These are phyloP conservation scores for Rosa multiflora DNA, from an alignment of 306 rosid genomes.

Conservation along the genomic window DNA sequence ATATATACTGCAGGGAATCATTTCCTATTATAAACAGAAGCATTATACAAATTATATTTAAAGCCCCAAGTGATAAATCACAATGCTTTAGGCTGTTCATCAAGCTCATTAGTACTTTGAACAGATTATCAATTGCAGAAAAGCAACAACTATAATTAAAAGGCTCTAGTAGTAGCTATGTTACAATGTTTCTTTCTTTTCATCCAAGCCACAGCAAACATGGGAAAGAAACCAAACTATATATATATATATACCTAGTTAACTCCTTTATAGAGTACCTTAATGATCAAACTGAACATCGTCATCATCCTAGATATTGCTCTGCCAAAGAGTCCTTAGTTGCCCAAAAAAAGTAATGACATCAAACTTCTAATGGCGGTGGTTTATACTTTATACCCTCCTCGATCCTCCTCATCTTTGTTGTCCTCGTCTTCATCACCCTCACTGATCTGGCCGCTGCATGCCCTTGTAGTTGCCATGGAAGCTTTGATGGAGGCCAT, in stretches of 20 bases:
- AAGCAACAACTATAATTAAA: too few relatives aligned
- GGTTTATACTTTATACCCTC: conserved; percentile 1
- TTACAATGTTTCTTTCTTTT: conserved; percentile 4
- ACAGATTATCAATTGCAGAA: background rate
- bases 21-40: background rate
- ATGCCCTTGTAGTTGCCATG: conserved; percentile 21
- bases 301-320: conserved; percentile 17
- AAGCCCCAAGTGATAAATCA: background rate
- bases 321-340: conserved; percentile 78
- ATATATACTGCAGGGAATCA: background rate
- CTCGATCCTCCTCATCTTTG: conserved; percentile 10
- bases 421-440: conserved; percentile 30
- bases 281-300: background rate
- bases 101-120: background rate
- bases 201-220: conserved; percentile 13
- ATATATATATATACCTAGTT: background rate
- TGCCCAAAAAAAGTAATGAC: conserved; percentile 50
- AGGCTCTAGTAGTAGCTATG: background rate
- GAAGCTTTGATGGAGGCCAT: conserved; percentile 8
- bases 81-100: conserved; percentile 3
- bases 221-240: conserved; percentile 9
- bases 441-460: conserved; percentile 23
- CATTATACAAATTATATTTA: background rate
- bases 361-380: conserved; percentile 33
- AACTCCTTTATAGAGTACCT: background rate